Conservation (phyloP, 23 red algal genomes). For the Gracilaria gracilis region DNA sequence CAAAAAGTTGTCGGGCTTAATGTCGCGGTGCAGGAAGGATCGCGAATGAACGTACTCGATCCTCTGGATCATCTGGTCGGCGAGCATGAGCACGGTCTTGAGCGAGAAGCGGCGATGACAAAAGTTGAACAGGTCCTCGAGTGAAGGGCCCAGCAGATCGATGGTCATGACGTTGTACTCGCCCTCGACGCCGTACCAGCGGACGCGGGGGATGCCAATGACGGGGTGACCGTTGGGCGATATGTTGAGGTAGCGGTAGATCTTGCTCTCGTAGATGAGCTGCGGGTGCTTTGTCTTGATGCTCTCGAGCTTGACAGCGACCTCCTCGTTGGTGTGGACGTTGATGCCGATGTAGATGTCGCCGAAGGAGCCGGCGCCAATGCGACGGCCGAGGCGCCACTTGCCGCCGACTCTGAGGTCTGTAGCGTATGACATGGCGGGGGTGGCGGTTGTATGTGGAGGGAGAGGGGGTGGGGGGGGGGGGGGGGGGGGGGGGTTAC, state of each 20-base stretch:
- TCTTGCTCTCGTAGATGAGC: constrained; percentile 99
- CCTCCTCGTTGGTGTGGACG: constrained; percentile 93
- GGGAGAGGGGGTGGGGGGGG: too few relatives aligned
- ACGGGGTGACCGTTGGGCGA: constrained; percentile 84
- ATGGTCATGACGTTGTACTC: constrained; percentile 99
- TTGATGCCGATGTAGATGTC: constrained; percentile 99
- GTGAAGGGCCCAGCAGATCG: constrained; percentile 92
- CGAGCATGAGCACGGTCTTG: constrained; percentile 99
- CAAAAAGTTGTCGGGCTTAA: constrained; percentile 99
- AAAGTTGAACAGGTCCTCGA: constrained; percentile 99
- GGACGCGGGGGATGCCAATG: constrained; percentile 94
- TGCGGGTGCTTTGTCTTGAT: constrained; percentile 98
- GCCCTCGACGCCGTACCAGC: constrained; percentile 95
- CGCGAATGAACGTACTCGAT: constrained; percentile 98
- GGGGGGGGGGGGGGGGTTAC: background rate
- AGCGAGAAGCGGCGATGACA: constrained; percentile 98
- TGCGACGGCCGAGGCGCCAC: constrained; percentile 96
- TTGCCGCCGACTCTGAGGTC: constrained; percentile 96
- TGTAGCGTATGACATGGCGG: constrained; percentile 67
- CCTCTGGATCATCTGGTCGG: constrained; percentile 99
- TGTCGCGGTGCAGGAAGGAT: constrained; percentile 97
- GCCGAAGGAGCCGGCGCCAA: constrained; percentile 98
- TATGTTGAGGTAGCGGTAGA: constrained; percentile 97
- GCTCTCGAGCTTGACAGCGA: constrained; percentile 98
- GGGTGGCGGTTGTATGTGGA: background rate